Conservation (phyloP, 164 flowering plant genomes). For the Buxus sempervirens region DNA sequence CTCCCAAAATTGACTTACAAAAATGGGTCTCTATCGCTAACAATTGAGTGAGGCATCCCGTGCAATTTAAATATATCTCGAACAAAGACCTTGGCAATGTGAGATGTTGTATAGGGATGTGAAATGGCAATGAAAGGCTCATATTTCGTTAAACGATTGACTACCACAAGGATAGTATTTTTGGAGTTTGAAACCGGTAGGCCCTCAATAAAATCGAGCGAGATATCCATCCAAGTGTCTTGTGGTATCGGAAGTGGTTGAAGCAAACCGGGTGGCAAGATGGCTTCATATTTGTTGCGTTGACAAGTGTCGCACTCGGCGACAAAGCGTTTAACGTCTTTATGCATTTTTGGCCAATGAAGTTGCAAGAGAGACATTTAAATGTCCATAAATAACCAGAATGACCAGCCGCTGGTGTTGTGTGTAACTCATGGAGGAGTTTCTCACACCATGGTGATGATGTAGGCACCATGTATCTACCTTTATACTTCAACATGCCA, state of each 20-base stretch:
- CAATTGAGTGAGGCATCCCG: not conserved
- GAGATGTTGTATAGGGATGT: not conserved
- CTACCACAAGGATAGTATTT: not conserved
- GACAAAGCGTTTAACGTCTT: not conserved
- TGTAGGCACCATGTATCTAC: too few species aligned
- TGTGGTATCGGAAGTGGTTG: not conserved
- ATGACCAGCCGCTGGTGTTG: not conserved
- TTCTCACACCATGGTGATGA: too few species aligned
- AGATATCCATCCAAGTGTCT: not conserved
- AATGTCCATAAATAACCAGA: not conserved
- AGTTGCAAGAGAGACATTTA: not conserved
- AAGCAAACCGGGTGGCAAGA: not conserved
- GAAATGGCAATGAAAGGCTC: not conserved
- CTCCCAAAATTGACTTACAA: not conserved
- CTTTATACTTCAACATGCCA: too few species aligned
- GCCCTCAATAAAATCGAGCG: not conserved
- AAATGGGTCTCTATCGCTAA: not conserved
- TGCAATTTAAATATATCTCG: not conserved
- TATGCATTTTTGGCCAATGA: not conserved
- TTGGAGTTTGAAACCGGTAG: not conserved
- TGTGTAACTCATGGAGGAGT: not conserved
- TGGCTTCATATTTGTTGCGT: not conserved
- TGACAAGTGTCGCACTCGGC: not conserved
- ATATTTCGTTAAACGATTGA: not conserved
- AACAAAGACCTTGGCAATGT: not conserved